Conservation (phyloP, 2,329 filamentous ascomycete species). For the Cyphellophora attinorum region DNA sequence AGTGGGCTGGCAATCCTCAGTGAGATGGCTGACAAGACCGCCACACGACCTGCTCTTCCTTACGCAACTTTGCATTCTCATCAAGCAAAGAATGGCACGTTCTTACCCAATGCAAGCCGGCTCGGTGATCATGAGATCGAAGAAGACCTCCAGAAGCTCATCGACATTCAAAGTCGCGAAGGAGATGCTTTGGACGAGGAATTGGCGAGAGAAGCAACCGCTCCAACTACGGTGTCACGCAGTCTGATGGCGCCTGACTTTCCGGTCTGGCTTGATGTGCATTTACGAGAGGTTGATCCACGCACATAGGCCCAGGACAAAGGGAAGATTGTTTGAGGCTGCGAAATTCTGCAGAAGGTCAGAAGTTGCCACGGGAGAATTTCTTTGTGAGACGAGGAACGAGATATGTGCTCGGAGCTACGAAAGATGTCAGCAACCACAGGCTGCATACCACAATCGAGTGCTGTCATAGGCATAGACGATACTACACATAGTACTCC, state of each 20-base stretch:
- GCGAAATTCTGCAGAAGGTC: no score
- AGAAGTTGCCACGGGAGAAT: no score
- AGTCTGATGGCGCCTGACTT: constrained; percentile 35
- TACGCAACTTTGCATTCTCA: constrained; percentile 38
- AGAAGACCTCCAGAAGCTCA: constrained; percentile 33
- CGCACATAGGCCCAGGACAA: no score
- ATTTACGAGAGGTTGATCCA: constrained; percentile 27
- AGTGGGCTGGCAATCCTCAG: constrained; percentile 45
- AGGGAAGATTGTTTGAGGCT: no score
- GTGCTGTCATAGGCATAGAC: no score
- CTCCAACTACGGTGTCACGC: constrained; percentile 13
- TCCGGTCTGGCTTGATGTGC: constrained; percentile 31
- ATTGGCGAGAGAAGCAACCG: constrained; percentile 26
- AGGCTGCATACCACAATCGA: no score
- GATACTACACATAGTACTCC: no score
- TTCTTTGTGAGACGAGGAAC: no score
- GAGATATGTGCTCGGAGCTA: no score
- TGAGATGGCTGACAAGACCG: constrained; percentile 43
- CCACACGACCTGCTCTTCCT: constrained; percentile 34
- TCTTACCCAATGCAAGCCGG: constrained; percentile 29
- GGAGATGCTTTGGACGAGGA: constrained; percentile 31
- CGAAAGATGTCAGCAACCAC: no score
- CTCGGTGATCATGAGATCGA: constrained; percentile 38
- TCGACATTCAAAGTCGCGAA: constrained; percentile 28
- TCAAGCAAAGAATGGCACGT: constrained; percentile 28